phyloP scores from a whole-genome alignment of 2,329 filamentous ascomycete genomes.

The Grosmannia penicillata region DNA sequence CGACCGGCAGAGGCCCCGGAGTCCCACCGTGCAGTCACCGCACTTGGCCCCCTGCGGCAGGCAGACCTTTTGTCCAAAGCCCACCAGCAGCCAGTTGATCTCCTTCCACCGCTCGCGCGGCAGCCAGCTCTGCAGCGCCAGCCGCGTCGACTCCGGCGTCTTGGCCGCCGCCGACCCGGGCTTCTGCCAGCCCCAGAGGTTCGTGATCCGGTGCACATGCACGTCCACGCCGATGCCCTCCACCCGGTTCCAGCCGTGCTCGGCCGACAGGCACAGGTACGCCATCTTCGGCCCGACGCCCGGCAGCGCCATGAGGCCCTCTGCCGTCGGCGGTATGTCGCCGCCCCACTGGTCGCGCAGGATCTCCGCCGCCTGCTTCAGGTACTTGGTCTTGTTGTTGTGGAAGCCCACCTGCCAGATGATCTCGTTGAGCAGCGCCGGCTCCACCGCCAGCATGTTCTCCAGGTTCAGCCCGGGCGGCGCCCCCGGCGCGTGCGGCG shows the following conservation, averaged over 20 bases:
- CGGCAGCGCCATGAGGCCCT: slow-evolving; percentile 61
- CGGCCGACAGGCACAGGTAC: slow-evolving; percentile 70
- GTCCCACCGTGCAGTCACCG: slow-evolving; percentile 70
- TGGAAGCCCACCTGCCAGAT: slow-evolving; percentile 85
- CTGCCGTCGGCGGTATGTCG: slow-evolving; percentile 69
- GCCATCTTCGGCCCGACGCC: slow-evolving; percentile 95
- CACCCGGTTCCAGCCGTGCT: slow-evolving; percentile 38
- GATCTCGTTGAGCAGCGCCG: slow-evolving; percentile 50
- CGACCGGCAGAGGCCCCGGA: slow-evolving; percentile 59
- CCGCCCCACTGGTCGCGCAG: slow-evolving; percentile 53
- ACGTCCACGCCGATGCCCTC: slow-evolving; percentile 86
- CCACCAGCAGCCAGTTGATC: slow-evolving; percentile 81
- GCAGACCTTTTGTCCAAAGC: slow-evolving; percentile 77
- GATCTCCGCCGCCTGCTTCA: slow-evolving; percentile 61
- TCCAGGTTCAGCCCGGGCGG: slow-evolving; percentile 51
- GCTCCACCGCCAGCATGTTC: slow-evolving; percentile 59
- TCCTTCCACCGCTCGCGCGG: slow-evolving; percentile 78
- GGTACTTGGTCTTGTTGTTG: slow-evolving; percentile 75
- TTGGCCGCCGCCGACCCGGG: slow-evolving; percentile 31
- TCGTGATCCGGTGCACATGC: slow-evolving; percentile 88
- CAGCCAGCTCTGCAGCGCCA: slow-evolving; percentile 65
- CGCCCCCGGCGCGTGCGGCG: slow-evolving; percentile 28
- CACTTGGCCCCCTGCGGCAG: slow-evolving; percentile 66
- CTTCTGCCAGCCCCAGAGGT: slow-evolving; percentile 77
- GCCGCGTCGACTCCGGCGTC: slow-evolving; percentile 68